Evolutionary conservation across 2,329 filamentous ascomycete genomes (phyloP).

Genomic region (Camillea tinctor): DNA sequence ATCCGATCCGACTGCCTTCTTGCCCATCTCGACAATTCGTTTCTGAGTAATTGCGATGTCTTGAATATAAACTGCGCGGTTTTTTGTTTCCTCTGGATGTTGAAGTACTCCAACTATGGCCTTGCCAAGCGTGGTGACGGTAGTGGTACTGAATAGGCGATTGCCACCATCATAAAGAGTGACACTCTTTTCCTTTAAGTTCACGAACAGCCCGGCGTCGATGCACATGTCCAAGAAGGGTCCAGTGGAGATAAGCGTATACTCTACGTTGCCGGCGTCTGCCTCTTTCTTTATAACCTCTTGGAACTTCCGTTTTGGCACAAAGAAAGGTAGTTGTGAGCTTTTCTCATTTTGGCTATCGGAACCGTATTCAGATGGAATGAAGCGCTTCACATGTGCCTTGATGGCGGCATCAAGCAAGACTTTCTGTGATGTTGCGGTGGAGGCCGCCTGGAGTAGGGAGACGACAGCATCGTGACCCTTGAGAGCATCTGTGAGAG

Average conservation of each 20-base stretch:
- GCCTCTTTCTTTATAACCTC: constrained; percentile 42
- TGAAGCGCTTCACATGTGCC: constrained; percentile 48
- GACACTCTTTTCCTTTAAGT: constrained; percentile 40
- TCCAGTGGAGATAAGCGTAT: constrained; percentile 53
- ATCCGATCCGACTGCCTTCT: constrained; percentile 3
- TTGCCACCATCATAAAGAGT: constrained; percentile 52
- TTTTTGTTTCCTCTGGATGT: constrained; percentile 52
- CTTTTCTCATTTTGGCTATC: constrained; percentile 38
- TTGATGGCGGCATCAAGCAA: constrained; percentile 58
- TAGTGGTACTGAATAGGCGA: constrained; percentile 45
- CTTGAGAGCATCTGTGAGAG: constrained; percentile 48
- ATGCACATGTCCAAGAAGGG: constrained; percentile 60
- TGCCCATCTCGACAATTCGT: constrained; percentile 5
- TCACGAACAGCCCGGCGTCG: constrained; percentile 42
- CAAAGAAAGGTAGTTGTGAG: constrained; percentile 49
- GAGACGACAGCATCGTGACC: constrained; percentile 60
- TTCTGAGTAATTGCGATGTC: constrained; percentile 3
- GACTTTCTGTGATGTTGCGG: constrained; percentile 40
- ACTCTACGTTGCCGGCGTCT: constrained; percentile 45
- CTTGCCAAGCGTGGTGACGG: constrained; percentile 44
- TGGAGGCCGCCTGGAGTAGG: constrained; percentile 34
- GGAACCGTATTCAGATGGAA: constrained; percentile 57
- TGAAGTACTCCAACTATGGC: constrained; percentile 48
- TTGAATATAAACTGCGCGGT: constrained; percentile 43
- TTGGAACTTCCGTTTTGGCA: constrained; percentile 45